Evolutionary conservation across 1,284 basidiomycete genomes (phyloP).

Genomic region (Cryptococcus sp.): DNA sequence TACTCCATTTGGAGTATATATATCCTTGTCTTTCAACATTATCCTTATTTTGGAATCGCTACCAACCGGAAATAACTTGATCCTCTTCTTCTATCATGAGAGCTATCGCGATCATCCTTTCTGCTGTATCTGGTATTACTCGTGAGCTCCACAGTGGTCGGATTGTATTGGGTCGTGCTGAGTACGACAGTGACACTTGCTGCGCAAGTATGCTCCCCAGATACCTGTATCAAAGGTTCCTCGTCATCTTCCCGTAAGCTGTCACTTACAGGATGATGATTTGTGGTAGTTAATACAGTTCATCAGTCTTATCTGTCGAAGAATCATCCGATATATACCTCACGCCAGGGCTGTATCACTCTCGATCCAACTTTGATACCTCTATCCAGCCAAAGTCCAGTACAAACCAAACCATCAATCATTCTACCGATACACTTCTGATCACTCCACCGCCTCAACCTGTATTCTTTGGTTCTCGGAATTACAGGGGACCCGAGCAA

Average conservation of each 20-base stretch:
- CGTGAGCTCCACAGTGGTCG: neutral
- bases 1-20: neutral
- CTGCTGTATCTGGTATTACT: neutral
- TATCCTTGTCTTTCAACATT: neutral
- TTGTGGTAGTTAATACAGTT: neutral
- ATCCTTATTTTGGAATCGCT: neutral
- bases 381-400: neutral
- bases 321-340: neutral
- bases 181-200: neutral
- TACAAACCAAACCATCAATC: constrained; percentile 13
- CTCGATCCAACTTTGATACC: neutral
- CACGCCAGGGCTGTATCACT: neutral
- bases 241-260: neutral
- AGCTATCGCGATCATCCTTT: neutral
- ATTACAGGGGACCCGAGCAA: constrained; percentile 14
- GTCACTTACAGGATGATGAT: neutral
- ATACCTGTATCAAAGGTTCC: neutral
- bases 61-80: neutral
- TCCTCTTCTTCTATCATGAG: neutral
- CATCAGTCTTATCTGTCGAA: neutral
- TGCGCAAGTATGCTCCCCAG: constrained; percentile 1
- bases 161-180: neutral
- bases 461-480: constrained; percentile 10
- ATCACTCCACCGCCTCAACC: constrained; percentile 22
- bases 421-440: neutral